phyloP scores from a whole-genome alignment of 768 basidiomycete genomes.

The Boletus subparvulus region DNA sequence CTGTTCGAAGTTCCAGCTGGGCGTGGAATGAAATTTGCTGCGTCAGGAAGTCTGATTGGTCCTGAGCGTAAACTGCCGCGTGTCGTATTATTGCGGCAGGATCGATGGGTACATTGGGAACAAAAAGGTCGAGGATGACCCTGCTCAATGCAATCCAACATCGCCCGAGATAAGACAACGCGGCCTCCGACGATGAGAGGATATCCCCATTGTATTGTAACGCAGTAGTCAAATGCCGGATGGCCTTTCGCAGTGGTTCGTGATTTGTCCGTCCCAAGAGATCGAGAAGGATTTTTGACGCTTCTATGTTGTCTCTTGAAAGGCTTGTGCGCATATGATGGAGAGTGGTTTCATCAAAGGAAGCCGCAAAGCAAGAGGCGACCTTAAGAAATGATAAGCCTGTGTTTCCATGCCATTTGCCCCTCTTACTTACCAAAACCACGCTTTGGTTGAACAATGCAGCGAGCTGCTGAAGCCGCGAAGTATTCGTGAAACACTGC shows the following conservation, averaged over 20 bases:
- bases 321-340: conserved; percentile 9
- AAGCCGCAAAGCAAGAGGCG: conserved; percentile 43
- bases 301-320: conserved; percentile 11
- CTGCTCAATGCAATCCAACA: conserved; percentile 63
- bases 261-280: conserved; percentile 36
- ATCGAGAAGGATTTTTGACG: conserved; percentile 27
- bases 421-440: conserved; percentile 38
- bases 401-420: neutral
- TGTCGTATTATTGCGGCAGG: conserved; percentile 68
- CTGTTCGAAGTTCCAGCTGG: conserved; percentile 50
- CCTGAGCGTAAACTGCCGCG: conserved; percentile 42
- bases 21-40: conserved; percentile 55
- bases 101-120: conserved; percentile 86
- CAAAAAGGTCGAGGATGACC: conserved; percentile 64
- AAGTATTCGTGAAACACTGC: conserved; percentile 37
- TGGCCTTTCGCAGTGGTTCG: conserved; percentile 35
- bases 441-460: conserved; percentile 42
- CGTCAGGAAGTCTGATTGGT: conserved; percentile 41
- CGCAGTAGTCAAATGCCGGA: conserved; percentile 31
- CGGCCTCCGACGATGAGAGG: conserved; percentile 14
- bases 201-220: conserved; percentile 19
- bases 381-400: conserved; percentile 35
- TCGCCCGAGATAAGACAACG: conserved; percentile 40
- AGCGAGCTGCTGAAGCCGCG: conserved; percentile 45
- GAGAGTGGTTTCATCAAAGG: conserved; percentile 33